A percentile compares a stretch with the other conserved stretches of the same genome.
Conservation (phyloP, 768 basidiomycete species). For the Podaxis sp. region DNA sequence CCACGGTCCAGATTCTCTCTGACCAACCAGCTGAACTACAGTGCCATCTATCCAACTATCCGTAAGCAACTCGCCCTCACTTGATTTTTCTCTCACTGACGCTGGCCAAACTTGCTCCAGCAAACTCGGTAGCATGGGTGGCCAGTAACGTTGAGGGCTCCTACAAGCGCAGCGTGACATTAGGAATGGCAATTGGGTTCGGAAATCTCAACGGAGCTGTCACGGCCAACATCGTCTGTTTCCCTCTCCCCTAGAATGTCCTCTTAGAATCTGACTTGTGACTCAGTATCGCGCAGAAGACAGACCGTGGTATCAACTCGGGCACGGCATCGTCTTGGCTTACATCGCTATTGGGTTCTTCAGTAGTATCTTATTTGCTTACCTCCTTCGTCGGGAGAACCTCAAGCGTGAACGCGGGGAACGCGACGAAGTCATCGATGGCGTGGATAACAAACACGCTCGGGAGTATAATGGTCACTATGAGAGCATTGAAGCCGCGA, state of each 20-base stretch:
- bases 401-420: conserved; percentile 62
- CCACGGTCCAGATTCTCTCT: not conserved
- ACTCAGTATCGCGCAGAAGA: conserved; percentile 65
- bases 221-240: conserved; percentile 61
- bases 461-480: conserved; percentile 54
- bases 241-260: conserved; percentile 4
- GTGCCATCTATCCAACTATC: conserved; percentile 52
- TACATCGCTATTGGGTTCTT: conserved; percentile 70
- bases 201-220: conserved; percentile 74
- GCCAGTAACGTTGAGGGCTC: conserved; percentile 72
- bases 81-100: conserved; percentile 1
- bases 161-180: conserved; percentile 69
- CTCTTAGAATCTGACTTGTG: not conserved
- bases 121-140: conserved; percentile 54
- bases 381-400: conserved; percentile 59
- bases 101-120: conserved; percentile 6
- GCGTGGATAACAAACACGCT: conserved; percentile 42
- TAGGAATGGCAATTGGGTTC: conserved; percentile 69
- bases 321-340: conserved; percentile 67
- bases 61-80: conserved; percentile 32
- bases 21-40: conserved; percentile 18
- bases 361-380: conserved; percentile 46
- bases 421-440: conserved; percentile 64
- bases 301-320: conserved; percentile 66
- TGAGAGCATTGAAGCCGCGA: conserved; percentile 55